These are phyloP conservation scores for Saturnispora dispora DNA, from an alignment of 805 yeast species.

Conservation along the genomic window DNA sequence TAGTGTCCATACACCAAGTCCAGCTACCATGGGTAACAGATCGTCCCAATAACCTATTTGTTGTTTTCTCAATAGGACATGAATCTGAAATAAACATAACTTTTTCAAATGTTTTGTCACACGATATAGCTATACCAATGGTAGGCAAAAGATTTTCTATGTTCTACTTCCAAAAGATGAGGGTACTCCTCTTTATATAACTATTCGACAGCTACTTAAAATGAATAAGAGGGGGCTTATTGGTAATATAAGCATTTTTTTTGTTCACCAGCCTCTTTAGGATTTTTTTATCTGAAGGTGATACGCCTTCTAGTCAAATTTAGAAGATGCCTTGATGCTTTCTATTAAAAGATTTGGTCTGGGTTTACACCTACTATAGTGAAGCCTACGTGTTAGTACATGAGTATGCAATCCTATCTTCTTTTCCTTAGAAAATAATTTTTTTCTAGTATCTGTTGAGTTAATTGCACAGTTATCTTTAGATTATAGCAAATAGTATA, in stretches of 20 bases:
- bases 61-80: background rate
- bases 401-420: too few species aligned
- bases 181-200: background rate
- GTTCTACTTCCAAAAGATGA: background rate
- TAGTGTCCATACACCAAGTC: conserved; percentile 77
- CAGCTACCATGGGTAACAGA: conserved; percentile 29
- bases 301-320: background rate
- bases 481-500: too few species aligned
- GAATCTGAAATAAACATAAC: background rate
- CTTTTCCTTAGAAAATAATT: too few species aligned
- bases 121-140: background rate
- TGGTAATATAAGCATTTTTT: background rate
- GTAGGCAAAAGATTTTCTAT: background rate
- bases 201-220: background rate
- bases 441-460: too few species aligned
- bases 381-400: too few species aligned
- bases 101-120: background rate
- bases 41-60: background rate
- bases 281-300: background rate
- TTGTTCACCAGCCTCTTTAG: background rate
- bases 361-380: too few species aligned
- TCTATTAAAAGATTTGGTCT: background rate
- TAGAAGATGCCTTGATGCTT: background rate
- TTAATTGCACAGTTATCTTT: too few species aligned
- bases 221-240: background rate